Percentiles rank a stretch among this genome's conserved stretches.
Evolutionary conservation across 768 basidiomycete species (phyloP).

Genomic region (Lanmaoa pseudosensibilis): DNA sequence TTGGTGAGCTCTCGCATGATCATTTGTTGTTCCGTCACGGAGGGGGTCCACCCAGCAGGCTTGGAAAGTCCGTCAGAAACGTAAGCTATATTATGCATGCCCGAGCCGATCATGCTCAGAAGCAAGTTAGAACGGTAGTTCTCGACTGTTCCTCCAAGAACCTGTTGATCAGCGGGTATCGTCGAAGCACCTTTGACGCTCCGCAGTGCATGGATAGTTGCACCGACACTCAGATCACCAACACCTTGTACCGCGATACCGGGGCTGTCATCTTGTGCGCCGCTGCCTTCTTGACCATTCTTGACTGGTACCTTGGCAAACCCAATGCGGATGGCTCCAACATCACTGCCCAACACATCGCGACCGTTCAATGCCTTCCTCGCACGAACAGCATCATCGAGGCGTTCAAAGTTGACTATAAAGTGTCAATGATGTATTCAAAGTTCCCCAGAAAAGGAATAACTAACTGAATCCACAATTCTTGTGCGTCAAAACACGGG

Average conservation of each 20-base stretch:
- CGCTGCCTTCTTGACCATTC: conserved; percentile 65
- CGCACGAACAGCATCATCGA: conserved; percentile 95
- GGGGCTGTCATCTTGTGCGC: conserved; percentile 60
- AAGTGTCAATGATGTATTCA: conserved; percentile 8
- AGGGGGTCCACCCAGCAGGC: conserved; percentile 64
- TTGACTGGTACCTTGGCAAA: conserved; percentile 97
- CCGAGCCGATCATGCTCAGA: conserved; percentile 82
- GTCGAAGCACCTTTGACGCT: conserved; percentile 90
- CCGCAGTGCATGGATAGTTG: conserved; percentile 83
- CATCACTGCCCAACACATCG: conserved; percentile 93
- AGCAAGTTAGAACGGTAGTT: conserved; percentile 93
- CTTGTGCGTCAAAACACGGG: conserved; percentile 94
- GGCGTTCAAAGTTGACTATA: conserved; percentile 91
- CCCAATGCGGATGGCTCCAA: conserved; percentile 95
- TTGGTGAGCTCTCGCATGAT: conserved; percentile 90
- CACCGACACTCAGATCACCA: conserved; percentile 82
- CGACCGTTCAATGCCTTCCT: conserved; percentile 94
- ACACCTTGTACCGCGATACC: conserved; percentile 75
- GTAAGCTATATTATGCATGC: conserved; percentile 59
- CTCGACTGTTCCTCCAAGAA: conserved; percentile 87
- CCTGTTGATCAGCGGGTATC: conserved; percentile 90
- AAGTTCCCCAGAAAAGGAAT: not conserved
- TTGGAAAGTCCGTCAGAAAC: conserved; percentile 58
- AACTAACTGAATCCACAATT: conserved; percentile 88
- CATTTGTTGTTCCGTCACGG: conserved; percentile 94